These are phyloP conservation scores for Trichopus zeylanicus DNA, from an alignment of 116 monocot genomes.

Conservation along the genomic window DNA sequence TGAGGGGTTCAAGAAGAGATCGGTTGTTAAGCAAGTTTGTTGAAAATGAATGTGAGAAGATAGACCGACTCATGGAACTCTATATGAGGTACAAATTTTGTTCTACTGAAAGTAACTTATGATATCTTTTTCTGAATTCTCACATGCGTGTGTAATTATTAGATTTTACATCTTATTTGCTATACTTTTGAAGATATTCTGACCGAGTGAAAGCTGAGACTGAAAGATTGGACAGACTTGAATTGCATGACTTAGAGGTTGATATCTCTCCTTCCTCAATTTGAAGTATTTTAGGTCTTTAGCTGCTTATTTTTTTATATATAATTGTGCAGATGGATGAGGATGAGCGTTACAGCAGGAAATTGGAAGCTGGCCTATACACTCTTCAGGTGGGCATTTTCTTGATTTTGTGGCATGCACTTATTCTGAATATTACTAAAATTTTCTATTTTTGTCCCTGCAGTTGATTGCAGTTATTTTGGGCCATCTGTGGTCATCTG, in stretches of 20 bases:
- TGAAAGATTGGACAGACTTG: constrained; percentile 54
- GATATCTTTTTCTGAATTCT: not conserved
- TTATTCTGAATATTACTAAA: not conserved
- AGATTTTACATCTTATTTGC: constrained; percentile 3
- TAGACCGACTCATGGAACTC: constrained; percentile 96
- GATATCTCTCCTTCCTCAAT: not conserved
- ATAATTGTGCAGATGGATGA: constrained; percentile 66
- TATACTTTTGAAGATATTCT: constrained; percentile 60
- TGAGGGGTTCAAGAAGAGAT: constrained; percentile 86
- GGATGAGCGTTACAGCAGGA: constrained; percentile 78
- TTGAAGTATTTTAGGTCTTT: not conserved
- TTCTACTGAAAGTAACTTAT: not conserved
- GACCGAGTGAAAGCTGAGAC: constrained; percentile 72
- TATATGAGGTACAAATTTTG: constrained; percentile 55
- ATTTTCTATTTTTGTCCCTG: constrained; percentile 2
- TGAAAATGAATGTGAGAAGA: constrained; percentile 96
- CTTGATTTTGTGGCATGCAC: constrained; percentile 7
- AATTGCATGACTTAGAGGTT: constrained; percentile 93
- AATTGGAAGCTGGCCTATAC: constrained; percentile 87
- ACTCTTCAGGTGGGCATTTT: constrained; percentile 65
- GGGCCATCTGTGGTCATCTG: constrained; percentile 91
- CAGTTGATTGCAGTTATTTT: constrained; percentile 86
- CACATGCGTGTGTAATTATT: not conserved
- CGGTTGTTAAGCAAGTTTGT: constrained; percentile 93
- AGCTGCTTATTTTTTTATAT: not conserved